These are phyloP conservation scores for Flaveria sonorensis DNA, from an alignment of 129 eudicot species.

Conservation along the genomic window DNA sequence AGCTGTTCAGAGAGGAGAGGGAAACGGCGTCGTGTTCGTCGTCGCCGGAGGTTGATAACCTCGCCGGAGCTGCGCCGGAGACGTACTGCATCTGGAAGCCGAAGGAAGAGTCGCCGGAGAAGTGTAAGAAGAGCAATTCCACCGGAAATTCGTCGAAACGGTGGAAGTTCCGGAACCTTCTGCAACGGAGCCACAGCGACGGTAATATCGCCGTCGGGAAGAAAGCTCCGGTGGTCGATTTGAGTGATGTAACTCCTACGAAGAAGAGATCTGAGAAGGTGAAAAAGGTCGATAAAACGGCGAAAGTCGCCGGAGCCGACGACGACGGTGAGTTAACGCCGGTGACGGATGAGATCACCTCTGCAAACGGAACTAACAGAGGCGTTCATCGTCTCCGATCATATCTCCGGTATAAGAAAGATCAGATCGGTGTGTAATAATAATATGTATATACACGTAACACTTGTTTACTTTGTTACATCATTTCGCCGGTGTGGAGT, in stretches of 20 bases:
- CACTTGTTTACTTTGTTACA: neutral
- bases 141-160: slow-evolving; percentile 67
- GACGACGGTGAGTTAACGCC: slow-evolving; percentile 23
- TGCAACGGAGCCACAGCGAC: slow-evolving; percentile 59
- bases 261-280: slow-evolving; percentile 29
- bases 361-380: slow-evolving; percentile 21
- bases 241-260: neutral
- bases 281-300: slow-evolving; percentile 28
- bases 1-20: slow-evolving; percentile 59
- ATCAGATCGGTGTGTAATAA: slow-evolving; percentile 22
- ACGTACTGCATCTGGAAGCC: slow-evolving; percentile 79
- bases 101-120: slow-evolving; percentile 34
- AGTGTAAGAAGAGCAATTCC: slow-evolving; percentile 64
- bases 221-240: slow-evolving; percentile 17
- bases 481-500: neutral
- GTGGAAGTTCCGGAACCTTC: slow-evolving; percentile 55
- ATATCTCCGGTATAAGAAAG: slow-evolving; percentile 51
- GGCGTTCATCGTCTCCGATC: slow-evolving; percentile 39
- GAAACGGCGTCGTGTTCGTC: slow-evolving; percentile 61
- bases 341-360: slow-evolving; percentile 19
- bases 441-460: slow-evolving; percentile 12
- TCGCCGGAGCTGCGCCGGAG: slow-evolving; percentile 57
- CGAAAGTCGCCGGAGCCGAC: slow-evolving; percentile 34
- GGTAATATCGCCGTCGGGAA: slow-evolving; percentile 27
- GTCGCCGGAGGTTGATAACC: slow-evolving; percentile 62